Conservation (phyloP, 352 stramenopile genomes). For the Phytophthora niederhauseri region DNA sequence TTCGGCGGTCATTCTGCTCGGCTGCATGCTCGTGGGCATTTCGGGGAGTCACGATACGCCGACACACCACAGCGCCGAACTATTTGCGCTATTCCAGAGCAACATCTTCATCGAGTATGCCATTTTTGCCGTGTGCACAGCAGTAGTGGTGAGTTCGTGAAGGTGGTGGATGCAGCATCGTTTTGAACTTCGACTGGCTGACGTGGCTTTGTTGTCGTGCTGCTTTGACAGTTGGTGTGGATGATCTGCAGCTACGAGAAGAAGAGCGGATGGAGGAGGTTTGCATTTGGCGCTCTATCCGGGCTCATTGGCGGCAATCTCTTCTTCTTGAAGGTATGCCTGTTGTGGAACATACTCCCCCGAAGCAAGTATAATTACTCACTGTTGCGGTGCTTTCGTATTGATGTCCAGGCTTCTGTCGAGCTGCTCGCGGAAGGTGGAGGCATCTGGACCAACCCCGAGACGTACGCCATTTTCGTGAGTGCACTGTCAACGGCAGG, state of each 20-base stretch:
- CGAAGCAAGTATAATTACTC: background rate
- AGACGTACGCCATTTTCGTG: conserved; percentile 81
- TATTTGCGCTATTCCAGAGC: conserved; percentile 80
- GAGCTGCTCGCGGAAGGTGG: conserved; percentile 81
- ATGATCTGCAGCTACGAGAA: conserved; percentile 71
- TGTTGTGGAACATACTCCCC: background rate
- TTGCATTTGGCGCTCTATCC: conserved; percentile 82
- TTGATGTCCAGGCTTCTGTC: conserved; percentile 64
- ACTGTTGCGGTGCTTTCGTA: conserved; percentile 4
- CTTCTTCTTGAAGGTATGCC: conserved; percentile 84
- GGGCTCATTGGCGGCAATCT: conserved; percentile 86
- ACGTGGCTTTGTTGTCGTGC: conserved; percentile 6
- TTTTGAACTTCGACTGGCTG: conserved; percentile 2
- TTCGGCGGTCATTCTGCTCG: conserved; percentile 75
- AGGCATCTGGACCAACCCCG: conserved; percentile 58
- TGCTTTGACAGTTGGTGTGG: conserved; percentile 61
- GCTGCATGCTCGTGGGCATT: conserved; percentile 77
- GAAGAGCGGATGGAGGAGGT: conserved; percentile 74
- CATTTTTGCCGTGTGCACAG: conserved; percentile 44
- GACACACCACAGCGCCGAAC: conserved; percentile 73
- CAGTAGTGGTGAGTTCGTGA: conserved; percentile 47
- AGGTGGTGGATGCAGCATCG: background rate
- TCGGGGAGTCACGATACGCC: conserved; percentile 84
- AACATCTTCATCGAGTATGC: conserved; percentile 77
- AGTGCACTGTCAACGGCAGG: conserved; percentile 68